A percentile compares a stretch with the other conserved stretches of the same genome.
Conservation (phyloP, 805 yeast species). For the Wickerhamiella azyma region DNA sequence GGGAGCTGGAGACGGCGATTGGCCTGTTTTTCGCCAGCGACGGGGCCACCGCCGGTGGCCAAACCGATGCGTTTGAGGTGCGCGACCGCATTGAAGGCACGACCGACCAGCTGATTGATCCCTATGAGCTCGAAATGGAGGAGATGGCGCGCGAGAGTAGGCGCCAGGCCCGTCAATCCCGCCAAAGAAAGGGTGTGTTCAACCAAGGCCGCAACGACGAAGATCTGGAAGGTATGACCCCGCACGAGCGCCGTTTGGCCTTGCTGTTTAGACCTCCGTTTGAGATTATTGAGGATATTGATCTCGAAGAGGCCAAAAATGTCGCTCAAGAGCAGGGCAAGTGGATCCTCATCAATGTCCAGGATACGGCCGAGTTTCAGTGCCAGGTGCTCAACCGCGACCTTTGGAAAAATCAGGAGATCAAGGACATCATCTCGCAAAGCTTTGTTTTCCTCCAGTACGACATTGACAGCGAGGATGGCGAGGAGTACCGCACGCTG, state of each 20-base stretch:
- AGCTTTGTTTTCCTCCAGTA: conserved; percentile 79
- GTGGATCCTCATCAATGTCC: conserved; percentile 83
- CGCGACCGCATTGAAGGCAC: conserved; percentile 68
- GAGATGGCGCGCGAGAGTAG: conserved; percentile 16
- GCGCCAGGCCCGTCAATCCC: conserved; percentile 8
- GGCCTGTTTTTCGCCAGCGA: conserved; percentile 59
- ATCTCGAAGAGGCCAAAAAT: conserved; percentile 59
- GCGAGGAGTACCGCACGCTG: conserved; percentile 54
- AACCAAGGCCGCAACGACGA: conserved; percentile 31
- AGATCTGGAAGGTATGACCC: conserved; percentile 10
- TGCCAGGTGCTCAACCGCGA: conserved; percentile 89
- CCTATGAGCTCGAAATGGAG: conserved; percentile 20
- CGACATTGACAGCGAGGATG: conserved; percentile 63
- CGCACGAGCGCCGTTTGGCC: conserved; percentile 49
- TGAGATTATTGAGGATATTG: conserved; percentile 59
- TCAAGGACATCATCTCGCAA: conserved; percentile 50
- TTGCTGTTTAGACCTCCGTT: conserved; percentile 85
- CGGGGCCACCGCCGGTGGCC: conserved; percentile 25
- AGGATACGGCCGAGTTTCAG: conserved; percentile 68
- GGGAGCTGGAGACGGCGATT: conserved; percentile 71
- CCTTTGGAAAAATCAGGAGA: conserved; percentile 62
- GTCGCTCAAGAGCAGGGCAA: conserved; percentile 50
- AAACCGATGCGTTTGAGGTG: conserved; percentile 29
- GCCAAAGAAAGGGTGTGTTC: conserved; percentile 30
- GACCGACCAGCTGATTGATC: conserved; percentile 63